Conservation (phyloP, 139 green algal genomes). For the Protoeuglena noctilucae region DNA sequence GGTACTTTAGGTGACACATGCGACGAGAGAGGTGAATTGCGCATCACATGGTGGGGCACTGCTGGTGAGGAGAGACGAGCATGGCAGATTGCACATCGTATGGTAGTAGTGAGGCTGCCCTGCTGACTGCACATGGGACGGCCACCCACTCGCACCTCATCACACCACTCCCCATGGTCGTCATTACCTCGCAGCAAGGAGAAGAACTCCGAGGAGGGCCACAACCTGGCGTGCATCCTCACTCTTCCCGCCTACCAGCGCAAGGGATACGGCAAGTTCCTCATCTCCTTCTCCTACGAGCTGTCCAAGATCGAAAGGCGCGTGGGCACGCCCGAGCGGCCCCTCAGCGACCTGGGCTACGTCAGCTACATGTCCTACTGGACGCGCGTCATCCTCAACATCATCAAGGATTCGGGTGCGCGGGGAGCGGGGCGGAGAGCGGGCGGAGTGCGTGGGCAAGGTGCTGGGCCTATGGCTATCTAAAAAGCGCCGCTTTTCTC, state of each 20-base stretch:
- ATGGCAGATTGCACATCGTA: no score
- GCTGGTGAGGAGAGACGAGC: no score
- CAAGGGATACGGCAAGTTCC: constrained; percentile 11
- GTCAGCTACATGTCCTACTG: constrained; percentile 17
- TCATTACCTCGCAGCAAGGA: no score
- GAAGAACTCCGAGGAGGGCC: constrained; percentile 13
- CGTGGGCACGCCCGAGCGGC: constrained; percentile 24
- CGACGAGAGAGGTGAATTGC: no score
- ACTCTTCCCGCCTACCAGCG: constrained; percentile 25
- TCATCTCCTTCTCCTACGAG: constrained; percentile 23
- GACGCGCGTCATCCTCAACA: constrained; percentile 15
- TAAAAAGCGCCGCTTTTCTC: no score
- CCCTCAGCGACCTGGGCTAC: constrained; percentile 24
- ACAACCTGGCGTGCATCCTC: constrained; percentile 28
- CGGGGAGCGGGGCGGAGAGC: no score
- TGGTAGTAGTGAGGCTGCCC: no score
- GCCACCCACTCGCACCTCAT: constrained; percentile 1
- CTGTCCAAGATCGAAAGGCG: constrained; percentile 21
- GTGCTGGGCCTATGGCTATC: no score
- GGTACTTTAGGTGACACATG: no score
- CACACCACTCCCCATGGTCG: background rate
- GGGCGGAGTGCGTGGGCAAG: no score
- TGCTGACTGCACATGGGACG: no score
- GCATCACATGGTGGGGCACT: no score
- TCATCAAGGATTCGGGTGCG: constrained; percentile 17